Evolutionary conservation across 169 alveolate species (phyloP), one percentile per base, ranked within the genome.

Genomic region (Theileria parva): DNA sequence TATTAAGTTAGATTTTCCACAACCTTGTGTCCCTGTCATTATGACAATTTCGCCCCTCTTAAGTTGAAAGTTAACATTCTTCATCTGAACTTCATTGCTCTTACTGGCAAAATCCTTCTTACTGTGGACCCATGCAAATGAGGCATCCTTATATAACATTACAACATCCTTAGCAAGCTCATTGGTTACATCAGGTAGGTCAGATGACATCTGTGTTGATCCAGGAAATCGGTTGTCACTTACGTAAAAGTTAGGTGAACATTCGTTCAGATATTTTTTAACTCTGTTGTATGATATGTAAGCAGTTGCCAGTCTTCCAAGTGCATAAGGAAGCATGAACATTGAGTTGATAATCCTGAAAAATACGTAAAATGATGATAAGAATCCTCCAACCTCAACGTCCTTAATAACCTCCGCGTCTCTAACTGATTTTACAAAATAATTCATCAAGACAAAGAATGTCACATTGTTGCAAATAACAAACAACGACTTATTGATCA

Each of bases 161-260:
- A 68, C 64, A n/a, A 60, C 66, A 34, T 80, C 80, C 19, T 23
- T 27, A 7, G 75, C 25, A 15, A 63, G 4, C 30, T 70, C 34
- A 9, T 50, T 27, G 0, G 39, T 70, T 0, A 44, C 51, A 27
- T 37, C 51, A 1, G 39, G 28, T 13, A 28, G 23, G 12, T 11
- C 74, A 21, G 57, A 1, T 5, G 74, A 65, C 34, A 25, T 65
- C 15, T 65, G 19, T 44, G 74, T 65, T 11, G 74, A 37, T 7
- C 74, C 74, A 2, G 28, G 13, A n/a, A 13, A 17, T 25, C 8
- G 11, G 28, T 57, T 57, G 27, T 57, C 66, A 2, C n/a, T 25
- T 0, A 70, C 23, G 28, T 81, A 81, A 64, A 48, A 81, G 48
- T 81, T 81, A 11, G 88, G 88, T 0, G 88, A 66, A 50, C 86